Base-by-base conservation (phyloP, 2,329 filamentous ascomycete species). In the Apiospora rasikravindrae region DNA sequence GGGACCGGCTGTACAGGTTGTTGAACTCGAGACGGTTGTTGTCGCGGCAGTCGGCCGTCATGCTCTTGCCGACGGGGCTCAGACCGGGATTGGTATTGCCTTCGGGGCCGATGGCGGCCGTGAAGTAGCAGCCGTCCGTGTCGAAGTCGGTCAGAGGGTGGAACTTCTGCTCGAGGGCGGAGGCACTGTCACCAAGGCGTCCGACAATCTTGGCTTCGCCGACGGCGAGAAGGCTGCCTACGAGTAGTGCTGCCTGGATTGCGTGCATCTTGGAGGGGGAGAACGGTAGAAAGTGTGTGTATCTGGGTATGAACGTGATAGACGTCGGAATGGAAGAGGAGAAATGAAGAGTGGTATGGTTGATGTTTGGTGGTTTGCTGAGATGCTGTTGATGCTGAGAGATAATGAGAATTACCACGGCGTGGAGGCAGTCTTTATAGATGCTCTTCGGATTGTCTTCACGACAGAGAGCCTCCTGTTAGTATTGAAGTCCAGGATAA, bases 51-150 rank as follows among this genome's bases (percentile, higher is more conserved):
- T 78, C 74, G 37, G 76, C 45, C 16, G 42, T 64, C 24, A 42
- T 33, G 42, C 64, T 37, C 42, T 70, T 70, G 24, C 40, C 61
- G 22, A 49, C 11, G 8, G 37, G 26, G 29, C 69, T 61, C 11
- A 81, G 77, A n/a, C 79, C 79, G 16, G 76, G 57, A 40, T 70
- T 74, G 44, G 81, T 77, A 45, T 78, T 79, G 37, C 85, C 84
- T 11, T 78, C 71, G 0, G 76, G 77, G 72, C 80, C 79, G 49
- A 87, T 82, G 53, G 85, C 85, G n/a, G 86, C 83, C 1, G 85
- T 84, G 74, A 86, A 84, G 77, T 86, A 85, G 75, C 83, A 84
- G 11, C 83, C 80, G 64, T 84, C 82, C 0, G 74, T 77, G 74
- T 84, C 83, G 71, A 83, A 84, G 76, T 84, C 83, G 4, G 83